Base-by-base conservation (phyloP, 306 rosid species). In the Prunus dulcis region DNA sequence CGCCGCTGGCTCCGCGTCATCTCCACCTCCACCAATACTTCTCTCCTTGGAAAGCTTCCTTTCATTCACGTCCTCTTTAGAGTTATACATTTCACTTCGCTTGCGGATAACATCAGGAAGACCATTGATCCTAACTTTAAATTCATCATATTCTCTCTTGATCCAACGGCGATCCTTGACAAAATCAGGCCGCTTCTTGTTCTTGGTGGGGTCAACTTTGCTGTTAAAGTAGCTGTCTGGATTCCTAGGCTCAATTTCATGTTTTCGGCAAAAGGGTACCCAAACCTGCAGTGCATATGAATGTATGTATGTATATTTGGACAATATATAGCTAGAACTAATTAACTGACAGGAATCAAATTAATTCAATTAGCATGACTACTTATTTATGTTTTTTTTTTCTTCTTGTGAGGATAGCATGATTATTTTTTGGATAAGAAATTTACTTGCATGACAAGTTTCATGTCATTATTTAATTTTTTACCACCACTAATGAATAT, bases 71-170 rank as follows among this genome's bases (percentile, higher is more conserved):
- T 83, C 91, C 81, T 93, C 97, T 69, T 62, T 88, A 0, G 74
- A 47, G 79, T 93, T 89, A 71, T 90, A 45, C 74, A 51, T 53
- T 52, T 89, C 91, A 17, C 90, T 66, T 63, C 97, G 64, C 62
- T 83, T 83, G 1, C 65, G 71, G 18, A 93, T 87, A 46, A 79
- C 86, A 1, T 89, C 96, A 17, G 94, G 90, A 6, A 93, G 90
- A 23, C 91, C 94, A 60, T 93, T 93, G 87, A 93, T 87, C 83
- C 96, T 89, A 2, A 93, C 97, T 83, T 93, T 93, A 60, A 93
- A 93, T 79, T 93, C 97, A 74, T 93, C 97, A 67, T 93, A 93
- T 74, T 93, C 97, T 79, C 97, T 89, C 84, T 93, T 93, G 70
- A 93, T 89, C 97, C 96, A 93, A 67, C 97, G 89, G 0, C 97